Percentiles rank a stretch among this genome's conserved stretches.
These are phyloP conservation scores for Silybum marianum DNA, from an alignment of 129 eudicot genomes.

Conservation along the genomic window DNA sequence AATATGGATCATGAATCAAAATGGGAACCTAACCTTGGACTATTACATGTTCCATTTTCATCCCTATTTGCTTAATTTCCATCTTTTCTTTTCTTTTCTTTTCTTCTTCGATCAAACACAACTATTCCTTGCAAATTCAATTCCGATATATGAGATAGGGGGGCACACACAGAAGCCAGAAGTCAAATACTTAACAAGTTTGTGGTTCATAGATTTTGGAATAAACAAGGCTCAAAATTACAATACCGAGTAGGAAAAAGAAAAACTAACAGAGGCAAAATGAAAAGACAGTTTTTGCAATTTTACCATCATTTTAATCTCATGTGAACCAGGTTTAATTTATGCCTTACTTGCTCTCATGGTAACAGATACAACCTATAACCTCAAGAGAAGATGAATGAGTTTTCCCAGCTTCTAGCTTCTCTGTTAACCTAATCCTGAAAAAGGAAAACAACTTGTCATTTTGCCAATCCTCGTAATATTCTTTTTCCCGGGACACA, in stretches of 20 bases:
- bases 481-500: background rate
- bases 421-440: slow-evolving; percentile 13
- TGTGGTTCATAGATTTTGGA: background rate
- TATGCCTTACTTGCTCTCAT: background rate
- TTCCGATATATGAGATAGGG: background rate
- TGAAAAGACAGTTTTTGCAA: background rate
- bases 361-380: slow-evolving; percentile 1
- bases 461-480: background rate
- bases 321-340: background rate
- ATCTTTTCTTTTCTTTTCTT: slow-evolving; percentile 22
- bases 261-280: background rate
- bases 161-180: background rate
- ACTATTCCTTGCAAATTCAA: background rate
- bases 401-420: background rate
- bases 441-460: slow-evolving; percentile 5
- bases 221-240: background rate
- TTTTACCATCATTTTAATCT: background rate
- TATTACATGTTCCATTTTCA: slow-evolving; percentile 22
- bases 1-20: slow-evolving; percentile 20
- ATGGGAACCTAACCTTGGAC: slow-evolving; percentile 23
- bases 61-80: slow-evolving; percentile 7
- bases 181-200: slow-evolving; percentile 2
- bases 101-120: slow-evolving; percentile 8
- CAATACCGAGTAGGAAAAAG: background rate
- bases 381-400: background rate